These are phyloP conservation scores for Avicennia marina DNA, from an alignment of 257 asterid species.

Conservation along the genomic window DNA sequence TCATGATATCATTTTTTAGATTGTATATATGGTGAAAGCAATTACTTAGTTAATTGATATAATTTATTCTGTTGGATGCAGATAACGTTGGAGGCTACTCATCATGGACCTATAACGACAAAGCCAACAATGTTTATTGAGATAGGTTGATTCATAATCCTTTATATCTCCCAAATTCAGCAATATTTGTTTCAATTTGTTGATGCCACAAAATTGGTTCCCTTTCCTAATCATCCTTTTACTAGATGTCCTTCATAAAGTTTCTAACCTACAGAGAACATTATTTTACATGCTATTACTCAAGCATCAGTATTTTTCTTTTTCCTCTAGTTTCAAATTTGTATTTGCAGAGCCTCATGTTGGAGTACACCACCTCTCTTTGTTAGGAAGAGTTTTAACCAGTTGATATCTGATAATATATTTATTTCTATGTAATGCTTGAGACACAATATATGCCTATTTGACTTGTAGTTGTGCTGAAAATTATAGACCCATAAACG, in stretches of 20 bases:
- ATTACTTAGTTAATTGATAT: neutral
- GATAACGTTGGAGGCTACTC: constrained; percentile 93
- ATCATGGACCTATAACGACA: constrained; percentile 88
- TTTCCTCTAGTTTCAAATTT: too few relatives aligned
- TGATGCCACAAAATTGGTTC: too few relatives aligned
- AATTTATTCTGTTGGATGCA: constrained; percentile 27
- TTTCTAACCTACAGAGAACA: neutral
- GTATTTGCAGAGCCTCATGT: too few relatives aligned
- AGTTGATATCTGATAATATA: too few relatives aligned
- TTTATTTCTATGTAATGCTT: too few relatives aligned
- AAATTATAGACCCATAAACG: neutral
- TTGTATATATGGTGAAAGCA: neutral
- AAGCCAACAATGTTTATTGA: constrained; percentile 88
- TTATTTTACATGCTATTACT: neutral
- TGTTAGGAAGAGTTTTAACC: too few relatives aligned
- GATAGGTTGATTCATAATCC: constrained; percentile 46
- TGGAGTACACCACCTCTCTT: too few relatives aligned
- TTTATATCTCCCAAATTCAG: constrained; percentile 2
- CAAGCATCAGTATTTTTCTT: neutral
- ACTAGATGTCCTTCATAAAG: neutral
- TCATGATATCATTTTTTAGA: neutral
- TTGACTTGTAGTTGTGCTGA: neutral
- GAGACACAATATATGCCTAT: neutral
- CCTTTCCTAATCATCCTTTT: too few relatives aligned
- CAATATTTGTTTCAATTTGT: neutral